These are phyloP conservation scores for Microbotryomycetes sp. DNA, from an alignment of 1,284 basidiomycete genomes.

Conservation along the genomic window DNA sequence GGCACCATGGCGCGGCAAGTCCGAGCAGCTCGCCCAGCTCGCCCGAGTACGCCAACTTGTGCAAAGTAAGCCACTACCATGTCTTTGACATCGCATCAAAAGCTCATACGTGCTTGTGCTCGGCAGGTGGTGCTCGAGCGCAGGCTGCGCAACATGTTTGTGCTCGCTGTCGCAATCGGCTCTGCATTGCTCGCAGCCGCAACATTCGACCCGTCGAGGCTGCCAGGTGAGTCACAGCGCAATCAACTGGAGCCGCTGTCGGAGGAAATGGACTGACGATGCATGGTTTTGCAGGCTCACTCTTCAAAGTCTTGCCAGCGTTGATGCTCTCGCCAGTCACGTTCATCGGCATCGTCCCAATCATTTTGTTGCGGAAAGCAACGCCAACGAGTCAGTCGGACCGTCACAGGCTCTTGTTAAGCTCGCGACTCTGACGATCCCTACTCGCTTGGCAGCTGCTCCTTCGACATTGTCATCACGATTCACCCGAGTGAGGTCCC, in stretches of 20 bases:
- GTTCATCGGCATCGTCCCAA: conserved; percentile 23
- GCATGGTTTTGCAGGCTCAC: neutral
- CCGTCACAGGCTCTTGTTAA: neutral
- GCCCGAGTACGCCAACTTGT: conserved; percentile 11
- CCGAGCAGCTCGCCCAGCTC: neutral
- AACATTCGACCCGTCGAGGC: conserved; percentile 13
- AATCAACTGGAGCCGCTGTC: too few relatives aligned
- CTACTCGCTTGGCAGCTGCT: conserved; percentile 2
- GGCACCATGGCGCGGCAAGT: neutral
- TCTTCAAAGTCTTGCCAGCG: conserved; percentile 19
- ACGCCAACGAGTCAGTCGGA: conserved; percentile 26
- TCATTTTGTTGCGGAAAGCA: conserved; percentile 30
- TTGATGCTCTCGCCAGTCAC: conserved; percentile 22
- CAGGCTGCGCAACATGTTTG: conserved; percentile 17
- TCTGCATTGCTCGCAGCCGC: conserved; percentile 2
- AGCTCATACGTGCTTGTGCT: neutral
- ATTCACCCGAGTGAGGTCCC: conserved; percentile 9
- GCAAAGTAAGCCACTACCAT: conserved; percentile 27
- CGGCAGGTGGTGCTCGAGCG: conserved; percentile 22
- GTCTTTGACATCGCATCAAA: neutral
- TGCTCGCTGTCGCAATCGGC: conserved; percentile 5
- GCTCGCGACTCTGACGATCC: neutral
- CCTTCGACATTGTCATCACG: conserved; percentile 13
- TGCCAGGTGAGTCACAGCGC: conserved; percentile 20
- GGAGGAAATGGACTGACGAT: neutral